phyloP scores from a whole-genome alignment of 345 rosid species.

The Populus tremula region DNA sequence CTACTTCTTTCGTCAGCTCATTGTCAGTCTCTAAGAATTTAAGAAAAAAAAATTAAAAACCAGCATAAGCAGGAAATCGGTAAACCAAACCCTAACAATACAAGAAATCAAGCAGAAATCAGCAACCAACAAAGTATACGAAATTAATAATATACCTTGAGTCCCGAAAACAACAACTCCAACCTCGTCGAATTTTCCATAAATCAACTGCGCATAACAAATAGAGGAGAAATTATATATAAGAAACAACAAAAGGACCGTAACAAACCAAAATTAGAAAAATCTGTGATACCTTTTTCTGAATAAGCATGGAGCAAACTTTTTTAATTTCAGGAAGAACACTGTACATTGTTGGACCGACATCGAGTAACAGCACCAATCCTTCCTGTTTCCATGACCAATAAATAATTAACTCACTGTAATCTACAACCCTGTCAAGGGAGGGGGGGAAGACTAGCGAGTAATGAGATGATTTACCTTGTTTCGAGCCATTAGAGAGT shows the following conservation, averaged over 20 bases:
- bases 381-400: conserved; percentile 51
- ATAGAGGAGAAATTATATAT: neutral
- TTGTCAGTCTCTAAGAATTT: conserved; percentile 56
- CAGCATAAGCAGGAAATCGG: neutral
- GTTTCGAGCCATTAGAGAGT: conserved; percentile 62
- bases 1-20: conserved; percentile 71
- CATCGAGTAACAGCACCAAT: conserved; percentile 72
- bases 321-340: conserved; percentile 62
- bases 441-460: neutral
- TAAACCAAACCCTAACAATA: neutral
- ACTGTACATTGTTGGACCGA: conserved; percentile 77
- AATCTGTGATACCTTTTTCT: conserved; percentile 58
- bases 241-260: neutral
- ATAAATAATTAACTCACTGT: neutral
- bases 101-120: neutral
- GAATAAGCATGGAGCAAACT: conserved; percentile 61
- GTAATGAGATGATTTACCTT: conserved; percentile 34
- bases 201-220: conserved; percentile 60
- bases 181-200: conserved; percentile 72
- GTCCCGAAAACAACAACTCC: conserved; percentile 82
- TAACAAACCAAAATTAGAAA: neutral
- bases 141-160: conserved; percentile 44
- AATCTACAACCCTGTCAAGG: neutral
- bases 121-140: neutral
- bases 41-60: neutral